A percentile compares a stretch with the other conserved stretches of the same genome.
phyloP scores from a whole-genome alignment of 495 filamentous ascomycete genomes.

The Cryomyces antarcticus region DNA sequence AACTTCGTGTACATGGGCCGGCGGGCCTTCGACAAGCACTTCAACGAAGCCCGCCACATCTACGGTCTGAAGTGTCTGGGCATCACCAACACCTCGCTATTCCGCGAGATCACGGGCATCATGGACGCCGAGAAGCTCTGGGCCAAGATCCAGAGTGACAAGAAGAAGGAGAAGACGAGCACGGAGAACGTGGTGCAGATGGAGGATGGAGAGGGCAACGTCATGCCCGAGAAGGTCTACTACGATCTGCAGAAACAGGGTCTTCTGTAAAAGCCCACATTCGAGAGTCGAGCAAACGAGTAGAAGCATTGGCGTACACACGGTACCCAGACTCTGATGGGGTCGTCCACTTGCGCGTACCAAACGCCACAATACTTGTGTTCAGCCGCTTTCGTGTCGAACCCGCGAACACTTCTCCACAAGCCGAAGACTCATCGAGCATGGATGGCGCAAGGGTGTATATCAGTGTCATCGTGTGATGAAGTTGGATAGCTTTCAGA shows the following conservation, averaged over 20 bases:
- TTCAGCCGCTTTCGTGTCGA: too few species aligned
- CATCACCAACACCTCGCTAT: conserved; percentile 79
- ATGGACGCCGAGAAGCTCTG: conserved; percentile 71
- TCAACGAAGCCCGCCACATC: conserved; percentile 80
- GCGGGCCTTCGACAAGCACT: conserved; percentile 93
- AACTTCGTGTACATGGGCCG: conserved; percentile 96
- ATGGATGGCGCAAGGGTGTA: too few species aligned
- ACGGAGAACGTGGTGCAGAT: conserved; percentile 83
- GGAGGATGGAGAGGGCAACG: conserved; percentile 94
- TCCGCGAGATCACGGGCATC: conserved; percentile 84
- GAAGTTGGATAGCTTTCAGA: too few species aligned
- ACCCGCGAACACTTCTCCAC: too few species aligned
- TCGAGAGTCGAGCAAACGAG: too few species aligned
- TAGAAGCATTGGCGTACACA: too few species aligned
- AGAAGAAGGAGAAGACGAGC: conserved; percentile 52
- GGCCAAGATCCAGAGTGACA: conserved; percentile 81
- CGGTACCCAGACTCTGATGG: too few species aligned
- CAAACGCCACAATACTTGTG: too few species aligned
- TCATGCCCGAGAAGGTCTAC: conserved; percentile 97
- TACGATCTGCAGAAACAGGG: conserved; percentile 62
- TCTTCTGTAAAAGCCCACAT: conserved; percentile 25
- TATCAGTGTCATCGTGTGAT: too few species aligned
- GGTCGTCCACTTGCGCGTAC: too few species aligned
- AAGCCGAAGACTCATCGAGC: too few species aligned
- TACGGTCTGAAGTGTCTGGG: conserved; percentile 85